Percentiles rank a stretch among this genome's conserved stretches.
phyloP scores from a whole-genome alignment of 2,329 filamentous ascomycete genomes.

The Hypoxylon sp. region DNA sequence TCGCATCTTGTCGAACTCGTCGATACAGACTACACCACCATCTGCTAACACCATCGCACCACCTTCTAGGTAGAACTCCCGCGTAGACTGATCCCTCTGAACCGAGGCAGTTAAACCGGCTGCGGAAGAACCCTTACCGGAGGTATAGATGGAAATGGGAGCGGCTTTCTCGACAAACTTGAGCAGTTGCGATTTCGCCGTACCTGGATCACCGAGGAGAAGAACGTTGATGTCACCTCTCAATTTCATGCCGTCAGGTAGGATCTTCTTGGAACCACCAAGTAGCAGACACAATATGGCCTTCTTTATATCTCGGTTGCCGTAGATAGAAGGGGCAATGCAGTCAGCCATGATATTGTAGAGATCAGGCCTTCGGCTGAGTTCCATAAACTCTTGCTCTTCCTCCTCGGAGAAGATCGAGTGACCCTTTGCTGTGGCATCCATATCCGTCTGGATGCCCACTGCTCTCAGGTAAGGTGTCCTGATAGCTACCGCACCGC shows the following conservation, averaged over 20 bases:
- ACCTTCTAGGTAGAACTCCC: constrained; percentile 98
- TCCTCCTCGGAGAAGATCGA: constrained; percentile 93
- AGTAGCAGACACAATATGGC: constrained; percentile 93
- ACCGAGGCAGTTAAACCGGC: constrained; percentile 98
- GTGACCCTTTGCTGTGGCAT: constrained; percentile 88
- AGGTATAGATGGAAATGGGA: constrained; percentile 98
- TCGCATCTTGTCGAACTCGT: constrained; percentile 99
- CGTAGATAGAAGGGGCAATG: constrained; percentile 97
- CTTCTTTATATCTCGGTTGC: constrained; percentile 96
- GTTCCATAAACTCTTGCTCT: constrained; percentile 93
- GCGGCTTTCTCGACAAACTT: constrained; percentile 98
- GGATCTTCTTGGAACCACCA: constrained; percentile 96
- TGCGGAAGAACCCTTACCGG: constrained; percentile 96
- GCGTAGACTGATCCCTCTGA: constrained; percentile 89
- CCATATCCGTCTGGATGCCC: constrained; percentile 90
- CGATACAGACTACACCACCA: constrained; percentile 96
- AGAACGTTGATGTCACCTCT: constrained; percentile 98
- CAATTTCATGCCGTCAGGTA: constrained; percentile 97
- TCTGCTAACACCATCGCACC: constrained; percentile 99
- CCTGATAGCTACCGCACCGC: constrained; percentile 90
- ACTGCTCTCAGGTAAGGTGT: constrained; percentile 95
- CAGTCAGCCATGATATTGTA: constrained; percentile 92
- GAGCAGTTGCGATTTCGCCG: constrained; percentile 94
- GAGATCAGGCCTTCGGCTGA: constrained; percentile 92
- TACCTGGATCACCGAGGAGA: constrained; percentile 96